phyloP scores from a whole-genome alignment of 2,329 filamentous ascomycete genomes.

The Penicillium psychrosexuale region DNA sequence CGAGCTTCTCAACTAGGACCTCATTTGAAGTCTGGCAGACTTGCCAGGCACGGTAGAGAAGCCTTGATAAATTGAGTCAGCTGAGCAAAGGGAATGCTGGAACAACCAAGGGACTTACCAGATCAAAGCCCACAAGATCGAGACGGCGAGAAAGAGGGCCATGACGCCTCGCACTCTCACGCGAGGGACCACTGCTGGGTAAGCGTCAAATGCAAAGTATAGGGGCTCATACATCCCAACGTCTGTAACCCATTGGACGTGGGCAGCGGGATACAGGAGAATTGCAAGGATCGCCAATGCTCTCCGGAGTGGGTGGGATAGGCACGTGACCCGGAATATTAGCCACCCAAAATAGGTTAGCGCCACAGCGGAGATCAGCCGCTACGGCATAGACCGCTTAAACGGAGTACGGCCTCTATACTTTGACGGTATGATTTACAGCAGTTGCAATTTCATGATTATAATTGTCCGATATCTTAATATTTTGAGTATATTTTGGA shows the following conservation, averaged over 20 bases:
- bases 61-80: slow-evolving; percentile 51
- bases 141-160: slow-evolving; percentile 48
- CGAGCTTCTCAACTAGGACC: slow-evolving; percentile 83
- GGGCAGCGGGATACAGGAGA: slow-evolving; percentile 17
- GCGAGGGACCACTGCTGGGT: slow-evolving; percentile 45
- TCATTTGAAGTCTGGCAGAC: slow-evolving; percentile 89
- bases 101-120: slow-evolving; percentile 38
- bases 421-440: no score
- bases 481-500: no score
- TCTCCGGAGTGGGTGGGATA: slow-evolving; percentile 4
- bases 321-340: not conserved
- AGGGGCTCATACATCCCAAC: slow-evolving; percentile 48
- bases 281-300: slow-evolving; percentile 4
- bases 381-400: slow-evolving; percentile 5
- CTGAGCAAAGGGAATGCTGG: not conserved
- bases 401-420: no score
- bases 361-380: slow-evolving; percentile 16
- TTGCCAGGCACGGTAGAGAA: slow-evolving; percentile 79
- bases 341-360: slow-evolving; percentile 8
- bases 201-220: slow-evolving; percentile 46
- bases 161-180: slow-evolving; percentile 49
- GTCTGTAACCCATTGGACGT: slow-evolving; percentile 34
- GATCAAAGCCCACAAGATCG: slow-evolving; percentile 50
- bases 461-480: no score
- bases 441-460: no score